Evolutionary conservation across 768 basidiomycete genomes (phyloP).

Genomic region (Rhodosporidiobolus sp.): DNA sequence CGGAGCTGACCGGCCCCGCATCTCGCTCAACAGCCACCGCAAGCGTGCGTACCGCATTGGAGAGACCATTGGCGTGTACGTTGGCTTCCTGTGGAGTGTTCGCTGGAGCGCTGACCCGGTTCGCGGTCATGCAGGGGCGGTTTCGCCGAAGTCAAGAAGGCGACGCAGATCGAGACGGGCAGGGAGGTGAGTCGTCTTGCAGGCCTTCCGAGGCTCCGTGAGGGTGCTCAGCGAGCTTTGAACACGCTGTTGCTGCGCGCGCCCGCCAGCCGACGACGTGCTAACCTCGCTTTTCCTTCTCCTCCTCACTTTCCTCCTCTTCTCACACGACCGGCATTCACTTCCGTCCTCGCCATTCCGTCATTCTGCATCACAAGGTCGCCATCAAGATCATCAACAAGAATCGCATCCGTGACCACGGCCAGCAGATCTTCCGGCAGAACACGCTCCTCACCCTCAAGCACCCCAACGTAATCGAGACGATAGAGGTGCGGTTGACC

Average conservation of each 20-base stretch:
- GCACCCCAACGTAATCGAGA: conserved; percentile 30
- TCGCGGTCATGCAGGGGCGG: conserved; percentile 5
- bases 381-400: conserved; percentile 40
- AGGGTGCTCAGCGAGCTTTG: no score
- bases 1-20: not conserved
- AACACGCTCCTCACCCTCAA: conserved; percentile 28
- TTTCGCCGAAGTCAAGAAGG: conserved; percentile 34
- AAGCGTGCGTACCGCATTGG: conserved; percentile 21
- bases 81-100: no score
- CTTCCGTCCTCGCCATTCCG: not conserved
- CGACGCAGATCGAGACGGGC: conserved; percentile 11
- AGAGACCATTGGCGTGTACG: conserved; percentile 22
- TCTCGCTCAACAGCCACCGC: conserved; percentile 15
- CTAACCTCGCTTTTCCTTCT: no score
- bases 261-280: not conserved
- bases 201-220: no score
- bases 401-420: conserved; percentile 16
- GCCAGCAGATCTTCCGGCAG: conserved; percentile 26
- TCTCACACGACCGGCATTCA: no score
- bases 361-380: not conserved
- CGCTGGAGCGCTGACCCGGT: not conserved
- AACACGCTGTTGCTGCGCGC: not conserved
- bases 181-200: conserved; percentile 11
- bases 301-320: no score
- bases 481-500: not conserved